Percentiles rank a stretch among this genome's conserved stretches.
phyloP scores from a whole-genome alignment of 2,329 filamentous ascomycete species.

The Sarocladium strictum region DNA sequence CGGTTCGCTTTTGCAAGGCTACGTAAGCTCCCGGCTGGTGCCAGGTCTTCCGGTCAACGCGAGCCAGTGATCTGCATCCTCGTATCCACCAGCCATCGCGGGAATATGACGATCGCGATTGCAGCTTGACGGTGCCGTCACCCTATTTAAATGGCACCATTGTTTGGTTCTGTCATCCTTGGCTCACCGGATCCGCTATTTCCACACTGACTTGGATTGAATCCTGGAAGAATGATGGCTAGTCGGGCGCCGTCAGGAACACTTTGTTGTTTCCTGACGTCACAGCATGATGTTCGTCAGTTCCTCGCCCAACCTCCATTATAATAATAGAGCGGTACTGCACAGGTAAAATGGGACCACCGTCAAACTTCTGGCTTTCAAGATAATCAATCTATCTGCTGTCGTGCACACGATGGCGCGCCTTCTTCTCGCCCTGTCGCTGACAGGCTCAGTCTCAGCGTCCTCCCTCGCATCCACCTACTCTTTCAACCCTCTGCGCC shows the following conservation, averaged over 20 bases:
- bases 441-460: conserved; percentile 13
- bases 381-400: no score
- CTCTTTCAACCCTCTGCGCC: conserved; percentile 46
- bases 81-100: background rate
- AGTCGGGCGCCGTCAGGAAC: background rate
- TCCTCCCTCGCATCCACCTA: conserved; percentile 38
- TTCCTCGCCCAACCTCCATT: background rate
- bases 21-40: background rate
- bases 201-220: background rate
- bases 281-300: background rate
- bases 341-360: no score
- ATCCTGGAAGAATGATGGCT: background rate
- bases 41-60: background rate
- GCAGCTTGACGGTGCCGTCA: background rate
- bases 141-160: background rate
- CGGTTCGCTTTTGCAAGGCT: background rate
- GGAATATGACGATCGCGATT: conserved; percentile 8
- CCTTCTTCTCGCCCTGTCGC: conserved; percentile 8
- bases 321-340: no score
- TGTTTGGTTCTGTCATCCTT: background rate
- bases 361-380: no score
- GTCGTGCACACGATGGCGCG: conserved; percentile 2
- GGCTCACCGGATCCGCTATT: conserved; percentile 2
- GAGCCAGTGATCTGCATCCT: background rate
- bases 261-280: background rate